Evolutionary conservation across 345 rosid genomes (phyloP), one percentile per base, ranked within the genome.

Genomic region (Adansonia digitata): DNA sequence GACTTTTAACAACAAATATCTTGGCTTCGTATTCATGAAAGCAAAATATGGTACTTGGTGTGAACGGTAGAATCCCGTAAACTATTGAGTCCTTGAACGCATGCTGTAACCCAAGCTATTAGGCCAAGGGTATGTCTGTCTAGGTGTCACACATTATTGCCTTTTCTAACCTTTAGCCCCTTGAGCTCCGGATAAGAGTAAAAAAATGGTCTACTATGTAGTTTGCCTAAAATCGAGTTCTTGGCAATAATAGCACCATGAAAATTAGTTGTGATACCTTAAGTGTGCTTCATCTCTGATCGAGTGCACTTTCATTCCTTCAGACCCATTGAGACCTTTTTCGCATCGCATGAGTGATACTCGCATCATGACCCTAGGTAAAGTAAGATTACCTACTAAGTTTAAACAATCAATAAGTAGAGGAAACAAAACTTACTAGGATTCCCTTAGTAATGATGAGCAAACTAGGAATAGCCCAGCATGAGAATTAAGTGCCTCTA

Each of bases 381-480:
- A 61, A 15, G 18, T 18, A 15, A n/a, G 66, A 61, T 4, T 12
- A 61, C 40, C 66, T 40, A 39, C 66, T 61, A 15, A 61, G 42
- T 31, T 61, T 61, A 72, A 72, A 66, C 75, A 72, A 72, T 71
- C 64, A 34, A 55, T 71, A 53, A 35, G 63, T 27, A 8, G 27
- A 57, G 63, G 29, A 57, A 57, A 6, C 22, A 5, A 57, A 57
- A 79, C 82, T 79, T 70, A 75, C 74, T 51, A 75, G 81, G 79
- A 78, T 77, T 77, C 81, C 73, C 72, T 39, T 69, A 77, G 84
- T 74, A 77, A 67, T 62, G 75, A 70, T 76, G 76, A 79, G 82
- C 72, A 73, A 79, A 75, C 5, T 35, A 35, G 5, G 2, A 35
- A 72, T n/a, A n/a, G n/a, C n/a, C n/a, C n/a, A n/a, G n/a, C n/a